A percentile compares a stretch with the other conserved stretches of the same genome.
Conservation (phyloP, 129 eudicot genomes). For the Escallonia herrerae region DNA sequence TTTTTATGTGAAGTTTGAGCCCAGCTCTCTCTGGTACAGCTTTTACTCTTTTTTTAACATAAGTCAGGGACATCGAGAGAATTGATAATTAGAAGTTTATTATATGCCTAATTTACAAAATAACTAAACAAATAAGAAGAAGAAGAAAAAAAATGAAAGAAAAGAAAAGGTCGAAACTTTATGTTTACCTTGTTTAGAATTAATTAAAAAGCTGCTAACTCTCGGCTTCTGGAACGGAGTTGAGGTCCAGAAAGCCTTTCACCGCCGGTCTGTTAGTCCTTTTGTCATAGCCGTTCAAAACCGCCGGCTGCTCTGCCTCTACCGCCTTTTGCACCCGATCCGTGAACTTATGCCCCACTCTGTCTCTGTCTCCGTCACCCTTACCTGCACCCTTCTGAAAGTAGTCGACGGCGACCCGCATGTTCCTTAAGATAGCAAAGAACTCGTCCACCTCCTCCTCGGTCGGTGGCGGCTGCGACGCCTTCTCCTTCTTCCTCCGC, state of each 20-base stretch:
- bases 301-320: neutral
- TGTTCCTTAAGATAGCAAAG: constrained; percentile 45
- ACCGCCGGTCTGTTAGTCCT: neutral
- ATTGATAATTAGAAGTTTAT: too few species aligned
- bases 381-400: constrained; percentile 22
- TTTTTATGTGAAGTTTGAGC: too few species aligned
- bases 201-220: neutral
- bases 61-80: too few species aligned
- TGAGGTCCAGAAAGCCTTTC: constrained; percentile 21
- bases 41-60: too few species aligned
- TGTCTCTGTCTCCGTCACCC: neutral
- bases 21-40: too few species aligned
- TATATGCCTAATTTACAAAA: too few species aligned
- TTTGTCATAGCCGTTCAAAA: neutral
- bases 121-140: neutral
- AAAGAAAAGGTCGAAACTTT: neutral
- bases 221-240: constrained; percentile 23
- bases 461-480: constrained; percentile 20
- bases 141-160: too few species aligned
- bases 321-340: constrained; percentile 1
- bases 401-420: constrained; percentile 36
- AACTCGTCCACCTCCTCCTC: constrained; percentile 64
- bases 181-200: too few species aligned
- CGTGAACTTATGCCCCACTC: neutral
- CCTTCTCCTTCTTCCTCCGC: constrained; percentile 11